Base-by-base conservation (phyloP, 768 basidiomycete species). In the Plicaturopsis crispa region DNA sequence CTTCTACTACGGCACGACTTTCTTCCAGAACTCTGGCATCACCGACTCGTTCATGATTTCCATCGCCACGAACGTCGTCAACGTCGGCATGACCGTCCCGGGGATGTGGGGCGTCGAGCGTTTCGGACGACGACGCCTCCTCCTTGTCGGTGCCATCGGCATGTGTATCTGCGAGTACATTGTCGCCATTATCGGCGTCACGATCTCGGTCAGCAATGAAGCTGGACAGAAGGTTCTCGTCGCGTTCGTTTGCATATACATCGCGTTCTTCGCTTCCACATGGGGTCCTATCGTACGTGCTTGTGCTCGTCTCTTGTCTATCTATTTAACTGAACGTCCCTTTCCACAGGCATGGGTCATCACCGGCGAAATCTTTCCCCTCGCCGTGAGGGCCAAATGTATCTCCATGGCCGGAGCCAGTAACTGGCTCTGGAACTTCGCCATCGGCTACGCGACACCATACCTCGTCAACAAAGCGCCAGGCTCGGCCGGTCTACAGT, bases 111-210 rank as follows among this genome's bases (percentile, higher is more conserved):
- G 80, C 53, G 76, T 92, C 44, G 90, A 94, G 57, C 70, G 70
- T 37, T 74, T 84, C 53, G 90, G 90, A 49, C 87, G 90, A 47
- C 80, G 90, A 40, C 71, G 74, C 28, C 73, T 93, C 38, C 74
- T 91, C 39, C 66, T 89, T 52, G 70, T 75, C 43, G 91, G 91
- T 53, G 87, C 89, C 19, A 57, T 72, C 40, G 80, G 82, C 40
- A 92, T 92, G 90, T 69, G 75, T 48, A 45, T 90, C 51, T 92
- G 87, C 70, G 84, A 92, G 60, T 90, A 69, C 67, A 73, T 91
- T 52, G 71, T 88, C 48, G 82, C 76, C 49, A 80, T 82, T 59
- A 56, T 78, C 43, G 76, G 77, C 44, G 70, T 70, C 33, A 66
- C 67, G 7, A 51, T 68, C 43, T 60, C 67, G n/a, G 57, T 58